phyloP scores from a whole-genome alignment of 1,284 basidiomycete species.

The Veloporphyrellus conicus region DNA sequence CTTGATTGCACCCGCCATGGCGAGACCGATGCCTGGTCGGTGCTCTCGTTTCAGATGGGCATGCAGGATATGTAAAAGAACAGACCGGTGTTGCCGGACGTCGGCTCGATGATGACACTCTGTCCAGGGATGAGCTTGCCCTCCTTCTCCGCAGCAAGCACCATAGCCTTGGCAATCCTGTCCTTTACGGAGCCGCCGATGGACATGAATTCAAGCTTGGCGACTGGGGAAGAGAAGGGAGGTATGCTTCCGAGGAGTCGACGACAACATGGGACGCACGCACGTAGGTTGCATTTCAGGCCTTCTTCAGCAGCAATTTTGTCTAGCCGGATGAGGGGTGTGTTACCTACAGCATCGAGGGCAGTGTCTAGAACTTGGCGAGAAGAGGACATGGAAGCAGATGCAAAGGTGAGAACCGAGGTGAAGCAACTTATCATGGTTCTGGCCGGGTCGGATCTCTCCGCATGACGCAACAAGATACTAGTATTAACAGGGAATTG shows the following conservation, averaged over 20 bases:
- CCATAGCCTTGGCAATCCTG: slow-evolving; percentile 95
- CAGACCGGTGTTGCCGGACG: slow-evolving; percentile 90
- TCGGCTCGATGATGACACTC: slow-evolving; percentile 91
- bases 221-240: slow-evolving; percentile 52
- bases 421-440: neutral
- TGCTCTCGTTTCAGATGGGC: neutral
- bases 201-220: slow-evolving; percentile 87
- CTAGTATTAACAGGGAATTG: neutral
- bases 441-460: slow-evolving; percentile 25
- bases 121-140: slow-evolving; percentile 84
- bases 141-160: slow-evolving; percentile 84
- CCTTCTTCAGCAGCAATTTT: slow-evolving; percentile 72
- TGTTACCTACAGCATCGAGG: slow-evolving; percentile 84
- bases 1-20: slow-evolving; percentile 89
- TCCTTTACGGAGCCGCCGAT: slow-evolving; percentile 95
- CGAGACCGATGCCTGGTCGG: slow-evolving; percentile 77
- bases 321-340: slow-evolving; percentile 85
- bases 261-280: slow-evolving; percentile 27
- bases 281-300: slow-evolving; percentile 87
- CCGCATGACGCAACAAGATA: neutral
- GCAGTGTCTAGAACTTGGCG: slow-evolving; percentile 66
- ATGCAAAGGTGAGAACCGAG: neutral
- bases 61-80: slow-evolving; percentile 5
- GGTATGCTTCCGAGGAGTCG: neutral
- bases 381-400: slow-evolving; percentile 15